Base-by-base conservation (phyloP, 352 stramenopile species). In the Phytophthora nicotianae region DNA sequence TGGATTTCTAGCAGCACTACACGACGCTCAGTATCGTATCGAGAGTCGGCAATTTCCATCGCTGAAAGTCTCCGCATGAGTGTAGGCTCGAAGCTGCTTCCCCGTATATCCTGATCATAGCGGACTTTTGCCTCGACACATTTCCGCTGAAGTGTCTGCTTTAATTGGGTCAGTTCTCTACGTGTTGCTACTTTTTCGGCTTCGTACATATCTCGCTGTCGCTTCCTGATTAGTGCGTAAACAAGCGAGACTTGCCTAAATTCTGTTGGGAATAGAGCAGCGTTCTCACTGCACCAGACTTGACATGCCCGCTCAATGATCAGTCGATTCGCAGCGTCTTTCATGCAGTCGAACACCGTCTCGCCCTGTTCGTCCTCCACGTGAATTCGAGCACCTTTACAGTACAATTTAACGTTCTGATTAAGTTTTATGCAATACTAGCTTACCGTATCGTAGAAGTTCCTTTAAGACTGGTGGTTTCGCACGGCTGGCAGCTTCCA, bases 381-480 rank as follows among this genome's bases (percentile, higher is more conserved):
- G 19, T 81, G 40, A 29, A 90, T 59, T 8, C 46, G 62, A 46
- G 81, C 79, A 11, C 78, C 81, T 90, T 29, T 0, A 38, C 3
- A 33, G 17, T 19, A 57, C 2, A 26, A 62, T n/a, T 20, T 38
- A 2, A 42, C 16, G 29, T 60, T 11, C 48, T 17, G 13, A 27
- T 38, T 16, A 19, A 10, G 16, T 46, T 17, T 24, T 20, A 42
- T 27, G 17, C 17, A 19, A 40, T 13, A 4, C 14, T 35, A 7
- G 16, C 24, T 10, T n/a, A 91, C 83, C 83, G 47, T 77, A 77
- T 47, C 83, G 83, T 50, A 91, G 70, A 5, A 91, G 61, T 49
- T 85, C 72, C 16, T 74, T 77, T 21, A 91, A 47, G 2, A 91
- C 66, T 3, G 58, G 35, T 5, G 43, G 40, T 16, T 72, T 78